Evolutionary conservation across 768 basidiomycete species (phyloP), one percentile per base, ranked within the genome.

Genomic region (Auricularia heimuer): DNA sequence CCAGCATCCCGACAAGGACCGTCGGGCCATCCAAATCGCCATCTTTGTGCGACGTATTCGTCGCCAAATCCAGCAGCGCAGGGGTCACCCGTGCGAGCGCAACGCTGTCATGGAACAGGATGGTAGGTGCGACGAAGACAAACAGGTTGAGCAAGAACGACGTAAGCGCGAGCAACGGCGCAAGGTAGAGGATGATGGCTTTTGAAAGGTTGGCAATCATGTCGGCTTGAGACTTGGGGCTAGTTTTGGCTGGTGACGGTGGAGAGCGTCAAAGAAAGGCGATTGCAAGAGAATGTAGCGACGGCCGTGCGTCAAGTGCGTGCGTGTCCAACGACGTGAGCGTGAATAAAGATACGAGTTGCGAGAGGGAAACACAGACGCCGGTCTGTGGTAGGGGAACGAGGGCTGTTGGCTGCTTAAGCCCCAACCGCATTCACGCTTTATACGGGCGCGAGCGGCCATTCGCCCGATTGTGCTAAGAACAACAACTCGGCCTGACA

Each of bases 151-250:
- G 83, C 39, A 92, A 69, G 61, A 88, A 75, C 10, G 88, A 82
- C 3, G 89, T 84, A 54, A 91, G 75, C 66, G 83, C 80, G 61
- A 92, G 75, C 3, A 89, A 29, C 29, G 88, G 87, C 1, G 88
- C 80, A 62, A 92, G 79, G 71, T 86, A 90, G 63, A 88, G 77
- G 63, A 82, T 85, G 68, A 84, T 77, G 64, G 82, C 81, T 79
- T 85, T 90, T 14, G 88, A 86, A 51, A 90, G 79, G 68, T 83
- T 82, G 66, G 84, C 77, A 70, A 92, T 85, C 90, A 91, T 92
- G 56, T 60, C 6, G 6, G 4, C 14, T 56, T 11, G n/a, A 14
- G 24, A 2, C 14, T 56, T 35, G 56, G 11, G 21, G 4, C 16
- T 60, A 29, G 29, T 29, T 29, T 29, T 29, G 56, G 47, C 18